These are phyloP conservation scores for Fraxinus xanthoxyloides DNA, from an alignment of 305 asterid species.

Conservation along the genomic window DNA sequence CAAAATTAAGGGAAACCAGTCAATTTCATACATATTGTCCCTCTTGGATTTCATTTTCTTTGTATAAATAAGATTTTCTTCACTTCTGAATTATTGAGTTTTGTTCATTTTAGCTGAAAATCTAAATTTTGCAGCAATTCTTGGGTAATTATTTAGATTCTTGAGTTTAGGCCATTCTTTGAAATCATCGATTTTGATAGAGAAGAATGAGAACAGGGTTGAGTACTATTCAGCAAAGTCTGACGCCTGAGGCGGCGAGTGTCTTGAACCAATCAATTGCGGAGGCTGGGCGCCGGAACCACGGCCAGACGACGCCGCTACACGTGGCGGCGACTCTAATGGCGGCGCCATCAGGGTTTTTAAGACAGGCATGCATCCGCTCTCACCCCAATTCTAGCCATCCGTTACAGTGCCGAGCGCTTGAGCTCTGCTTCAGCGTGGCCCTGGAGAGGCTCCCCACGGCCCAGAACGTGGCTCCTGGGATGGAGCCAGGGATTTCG, in stretches of 20 bases:
- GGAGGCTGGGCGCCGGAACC: conserved; percentile 77
- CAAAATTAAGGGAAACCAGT: not conserved
- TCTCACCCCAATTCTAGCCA: conserved; percentile 93
- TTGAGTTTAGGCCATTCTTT: conserved; percentile 27
- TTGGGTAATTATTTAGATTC: conserved; percentile 9
- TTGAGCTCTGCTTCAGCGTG: conserved; percentile 87
- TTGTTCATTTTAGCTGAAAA: conserved; percentile 33
- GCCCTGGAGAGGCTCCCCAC: conserved; percentile 77
- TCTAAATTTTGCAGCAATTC: conserved; percentile 11
- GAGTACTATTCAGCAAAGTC: conserved; percentile 80
- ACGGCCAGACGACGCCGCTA: conserved; percentile 87
- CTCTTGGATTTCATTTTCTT: not conserved
- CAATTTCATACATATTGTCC: not conserved
- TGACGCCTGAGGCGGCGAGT: conserved; percentile 77
- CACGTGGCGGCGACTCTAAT: conserved; percentile 92
- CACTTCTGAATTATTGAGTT: not conserved
- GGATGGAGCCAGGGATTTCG: conserved; percentile 72
- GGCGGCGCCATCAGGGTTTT: conserved; percentile 61
- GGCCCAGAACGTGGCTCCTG: conserved; percentile 23
- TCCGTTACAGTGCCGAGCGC: conserved; percentile 90
- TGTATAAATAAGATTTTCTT: not conserved
- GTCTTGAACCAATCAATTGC: conserved; percentile 75
- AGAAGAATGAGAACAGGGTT: conserved; percentile 51
- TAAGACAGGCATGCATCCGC: conserved; percentile 80
- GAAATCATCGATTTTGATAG: conserved; percentile 3